Conservation (phyloP, 495 filamentous ascomycete genomes). For the Penicillium taxi region DNA sequence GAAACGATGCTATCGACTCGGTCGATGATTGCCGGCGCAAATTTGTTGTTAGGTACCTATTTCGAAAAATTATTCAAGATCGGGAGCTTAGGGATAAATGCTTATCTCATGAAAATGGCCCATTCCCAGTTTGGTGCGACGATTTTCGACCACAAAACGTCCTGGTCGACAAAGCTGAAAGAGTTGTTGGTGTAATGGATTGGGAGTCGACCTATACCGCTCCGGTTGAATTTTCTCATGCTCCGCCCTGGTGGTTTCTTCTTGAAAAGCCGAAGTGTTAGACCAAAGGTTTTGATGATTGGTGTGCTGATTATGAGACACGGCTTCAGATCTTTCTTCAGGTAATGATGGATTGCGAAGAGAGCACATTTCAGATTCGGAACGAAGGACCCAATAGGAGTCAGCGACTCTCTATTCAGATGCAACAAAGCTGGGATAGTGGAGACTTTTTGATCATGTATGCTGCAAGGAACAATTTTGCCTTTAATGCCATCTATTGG, state of each 20-base stretch:
- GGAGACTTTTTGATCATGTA: slow-evolving; percentile 16
- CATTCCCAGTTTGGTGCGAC: slow-evolving; percentile 2
- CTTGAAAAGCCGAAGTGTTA: slow-evolving; percentile 3
- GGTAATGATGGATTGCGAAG: neutral
- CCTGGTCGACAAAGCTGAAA: neutral
- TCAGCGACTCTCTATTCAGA: slow-evolving; percentile 9
- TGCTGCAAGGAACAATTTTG: slow-evolving; percentile 11
- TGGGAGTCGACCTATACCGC: slow-evolving; percentile 6
- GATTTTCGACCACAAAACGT: slow-evolving; percentile 1
- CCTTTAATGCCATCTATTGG: slow-evolving; percentile 10
- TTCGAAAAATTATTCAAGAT: slow-evolving; percentile 1
- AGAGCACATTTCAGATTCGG: neutral
- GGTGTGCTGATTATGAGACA: slow-evolving; percentile 12
- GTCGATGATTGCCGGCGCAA: slow-evolving; percentile 7
- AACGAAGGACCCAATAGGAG: slow-evolving; percentile 1
- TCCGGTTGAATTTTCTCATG: slow-evolving; percentile 1
- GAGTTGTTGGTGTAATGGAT: slow-evolving; percentile 1
- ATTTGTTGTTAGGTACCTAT: slow-evolving; percentile 2
- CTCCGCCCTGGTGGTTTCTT: slow-evolving; percentile 5
- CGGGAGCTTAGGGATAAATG: neutral
- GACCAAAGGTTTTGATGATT: slow-evolving; percentile 14
- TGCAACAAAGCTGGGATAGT: slow-evolving; percentile 14
- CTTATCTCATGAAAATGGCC: slow-evolving; percentile 1
- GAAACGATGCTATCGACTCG: slow-evolving; percentile 7
- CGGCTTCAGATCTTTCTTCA: slow-evolving; percentile 9